Evolutionary conservation across 768 basidiomycete genomes (phyloP), one percentile per base, ranked within the genome.

Genomic region (Phlebiopsis gigantea): DNA sequence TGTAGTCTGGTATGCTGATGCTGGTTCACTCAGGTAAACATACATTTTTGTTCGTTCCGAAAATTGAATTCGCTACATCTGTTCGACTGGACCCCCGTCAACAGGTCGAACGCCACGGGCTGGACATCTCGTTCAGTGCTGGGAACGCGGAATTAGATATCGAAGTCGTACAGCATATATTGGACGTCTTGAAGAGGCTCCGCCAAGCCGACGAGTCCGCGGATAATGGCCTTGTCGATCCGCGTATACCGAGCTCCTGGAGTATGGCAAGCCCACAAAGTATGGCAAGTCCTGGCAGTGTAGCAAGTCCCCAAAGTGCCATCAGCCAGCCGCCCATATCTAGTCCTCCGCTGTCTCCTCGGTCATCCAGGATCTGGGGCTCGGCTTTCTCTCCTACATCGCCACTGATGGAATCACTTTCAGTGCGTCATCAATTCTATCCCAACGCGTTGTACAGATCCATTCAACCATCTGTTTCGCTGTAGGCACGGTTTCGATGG

Each of bases 41-140:
- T 45, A 44, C 62, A 15, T 80, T 85, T 59, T 60, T 87, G 15
- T 69, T 69, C 53, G 70, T 81, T 17, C 78, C 80, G 6, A 75
- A 77, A 0, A 72, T 82, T 46, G 69, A 73, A 49, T 69, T 83
- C 39, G 66, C 65, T 31, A 72, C 77, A n/a, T 80, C 78, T 12
- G 71, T 80, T 45, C 73, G 75, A 47, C 82, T 88, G 63, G 80
- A 79, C 67, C 86, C 87, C 5, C 78, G 79, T 57, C 73, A 76
- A 51, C 80, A 82, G 21, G 69, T 86, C 29, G 78, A 85, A 57
- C 70, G 75, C 3, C 77, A 80, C 52, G 84, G 83, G 42, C 65
- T 87, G 42, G 73, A 77, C 15, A 68, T 73, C 4, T 70, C 68
- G 4, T 63, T 85, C 31, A 73, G 70, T 44, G 60, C 83, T 6